Evolutionary conservation across 495 filamentous ascomycete species (phyloP).

Genomic region (Collariella sp.): DNA sequence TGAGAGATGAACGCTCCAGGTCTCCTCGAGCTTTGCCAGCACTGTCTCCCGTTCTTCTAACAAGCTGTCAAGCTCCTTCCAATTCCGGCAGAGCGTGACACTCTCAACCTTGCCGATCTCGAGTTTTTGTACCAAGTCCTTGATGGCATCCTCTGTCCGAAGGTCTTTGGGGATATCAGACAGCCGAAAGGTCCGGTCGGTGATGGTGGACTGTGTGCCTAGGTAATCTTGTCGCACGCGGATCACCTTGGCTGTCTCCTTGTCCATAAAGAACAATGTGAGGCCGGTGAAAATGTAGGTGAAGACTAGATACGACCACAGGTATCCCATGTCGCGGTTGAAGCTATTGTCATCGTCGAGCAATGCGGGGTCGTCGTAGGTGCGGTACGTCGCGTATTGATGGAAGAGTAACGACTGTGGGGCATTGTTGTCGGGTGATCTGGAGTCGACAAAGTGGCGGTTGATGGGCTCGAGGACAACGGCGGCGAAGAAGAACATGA

Average conservation of each 20-base stretch:
- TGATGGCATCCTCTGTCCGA: slow-evolving; percentile 72
- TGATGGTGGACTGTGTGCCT: slow-evolving; percentile 84
- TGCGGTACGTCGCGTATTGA: slow-evolving; percentile 8
- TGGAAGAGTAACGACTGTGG: slow-evolving; percentile 5
- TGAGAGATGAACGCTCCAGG: slow-evolving; percentile 61
- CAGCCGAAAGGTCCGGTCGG: slow-evolving; percentile 84
- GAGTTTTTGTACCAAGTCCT: slow-evolving; percentile 76
- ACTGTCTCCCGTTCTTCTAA: slow-evolving; percentile 57
- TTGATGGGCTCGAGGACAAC: slow-evolving; percentile 81
- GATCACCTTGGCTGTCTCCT: slow-evolving; percentile 76
- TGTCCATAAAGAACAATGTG: slow-evolving; percentile 72
- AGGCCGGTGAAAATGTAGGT: slow-evolving; percentile 82
- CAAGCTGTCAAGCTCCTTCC: slow-evolving; percentile 71
- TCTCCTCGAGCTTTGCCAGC: slow-evolving; percentile 70
- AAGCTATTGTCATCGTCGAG: slow-evolving; percentile 28
- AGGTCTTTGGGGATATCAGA: slow-evolving; percentile 80
- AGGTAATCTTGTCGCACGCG: slow-evolving; percentile 82
- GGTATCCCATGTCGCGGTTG: slow-evolving; percentile 43
- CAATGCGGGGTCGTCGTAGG: background rate
- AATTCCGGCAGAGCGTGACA: slow-evolving; percentile 79
- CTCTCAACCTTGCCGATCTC: slow-evolving; percentile 89
- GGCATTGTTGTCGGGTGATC: slow-evolving; percentile 2
- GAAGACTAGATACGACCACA: slow-evolving; percentile 92
- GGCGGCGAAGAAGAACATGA: slow-evolving; percentile 71
- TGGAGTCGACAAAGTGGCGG: slow-evolving; percentile 42